phyloP scores from a whole-genome alignment of 345 rosid genomes.

The Hevea brasiliensis region DNA sequence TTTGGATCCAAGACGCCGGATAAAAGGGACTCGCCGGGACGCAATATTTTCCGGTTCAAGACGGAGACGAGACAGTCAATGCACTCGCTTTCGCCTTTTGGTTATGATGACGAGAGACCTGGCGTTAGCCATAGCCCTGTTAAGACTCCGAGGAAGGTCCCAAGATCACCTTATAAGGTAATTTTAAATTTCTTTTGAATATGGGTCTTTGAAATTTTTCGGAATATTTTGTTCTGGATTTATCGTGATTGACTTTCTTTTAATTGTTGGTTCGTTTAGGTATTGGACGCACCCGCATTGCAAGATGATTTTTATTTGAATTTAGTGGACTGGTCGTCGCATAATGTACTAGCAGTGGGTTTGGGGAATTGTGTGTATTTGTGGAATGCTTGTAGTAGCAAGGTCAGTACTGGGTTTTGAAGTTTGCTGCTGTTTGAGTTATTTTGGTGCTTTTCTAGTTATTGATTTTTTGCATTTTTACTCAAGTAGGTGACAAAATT shows the following conservation, averaged over 20 bases:
- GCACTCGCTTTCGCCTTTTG: slow-evolving; percentile 66
- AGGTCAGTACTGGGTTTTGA: slow-evolving; percentile 40
- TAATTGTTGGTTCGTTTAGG: slow-evolving; percentile 40
- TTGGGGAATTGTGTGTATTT: slow-evolving; percentile 90
- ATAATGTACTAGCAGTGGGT: slow-evolving; percentile 92
- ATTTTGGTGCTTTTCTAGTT: not conserved
- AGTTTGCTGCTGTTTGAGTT: not conserved
- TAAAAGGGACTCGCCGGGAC: slow-evolving; percentile 46
- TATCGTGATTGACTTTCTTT: not conserved
- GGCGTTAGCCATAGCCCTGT: slow-evolving; percentile 66
- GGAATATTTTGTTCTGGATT: slow-evolving; percentile 1
- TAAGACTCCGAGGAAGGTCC: slow-evolving; percentile 83
- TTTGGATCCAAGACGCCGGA: slow-evolving; percentile 87
- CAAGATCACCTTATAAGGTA: slow-evolving; percentile 89
- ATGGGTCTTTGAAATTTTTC: not conserved
- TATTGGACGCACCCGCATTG: slow-evolving; percentile 97
- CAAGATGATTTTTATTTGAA: slow-evolving; percentile 99
- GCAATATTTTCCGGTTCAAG: slow-evolving; percentile 86
- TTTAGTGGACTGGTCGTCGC: slow-evolving; percentile 96
- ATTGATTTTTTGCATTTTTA: not conserved
- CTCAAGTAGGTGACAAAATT: slow-evolving; percentile 74
- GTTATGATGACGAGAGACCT: slow-evolving; percentile 54
- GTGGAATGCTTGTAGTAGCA: slow-evolving; percentile 99
- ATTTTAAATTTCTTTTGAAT: not conserved
- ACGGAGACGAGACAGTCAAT: slow-evolving; percentile 72